phyloP scores from a whole-genome alignment of 208 protist genomes.

The Crithidia acanthocephali region DNA sequence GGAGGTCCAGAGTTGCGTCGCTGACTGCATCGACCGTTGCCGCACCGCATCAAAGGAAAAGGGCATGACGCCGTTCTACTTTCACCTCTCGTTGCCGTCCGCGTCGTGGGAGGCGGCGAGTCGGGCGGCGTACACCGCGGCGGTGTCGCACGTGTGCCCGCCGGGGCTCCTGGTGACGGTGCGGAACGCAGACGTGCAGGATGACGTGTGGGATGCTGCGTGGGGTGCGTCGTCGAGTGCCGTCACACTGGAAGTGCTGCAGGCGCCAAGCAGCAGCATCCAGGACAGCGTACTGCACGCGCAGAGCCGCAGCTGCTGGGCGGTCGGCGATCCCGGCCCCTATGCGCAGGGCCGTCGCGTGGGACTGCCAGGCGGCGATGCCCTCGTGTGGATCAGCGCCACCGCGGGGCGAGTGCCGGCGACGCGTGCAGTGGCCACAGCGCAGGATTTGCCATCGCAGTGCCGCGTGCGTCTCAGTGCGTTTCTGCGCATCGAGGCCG shows the following conservation, averaged over 20 bases:
- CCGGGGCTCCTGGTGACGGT: conserved; percentile 30
- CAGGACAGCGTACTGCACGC: conserved; percentile 70
- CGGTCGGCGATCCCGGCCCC: conserved; percentile 81
- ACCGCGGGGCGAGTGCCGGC: conserved; percentile 47
- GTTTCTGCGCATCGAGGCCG: background rate
- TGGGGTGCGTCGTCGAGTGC: background rate
- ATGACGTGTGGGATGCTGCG: background rate
- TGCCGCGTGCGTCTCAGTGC: background rate
- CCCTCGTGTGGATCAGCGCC: conserved; percentile 36
- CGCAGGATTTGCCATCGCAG: conserved; percentile 28
- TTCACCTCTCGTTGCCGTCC: conserved; percentile 15
- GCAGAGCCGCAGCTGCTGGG: conserved; percentile 93
- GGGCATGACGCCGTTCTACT: conserved; percentile 22
- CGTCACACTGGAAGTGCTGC: conserved; percentile 22
- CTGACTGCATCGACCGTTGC: background rate
- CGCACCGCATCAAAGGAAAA: background rate
- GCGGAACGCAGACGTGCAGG: background rate
- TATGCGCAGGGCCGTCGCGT: conserved; percentile 77
- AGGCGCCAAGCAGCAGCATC: conserved; percentile 20
- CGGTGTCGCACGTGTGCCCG: conserved; percentile 32
- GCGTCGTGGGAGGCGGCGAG: conserved; percentile 13
- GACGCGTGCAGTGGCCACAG: conserved; percentile 37
- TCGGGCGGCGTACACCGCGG: conserved; percentile 15
- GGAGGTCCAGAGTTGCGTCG: background rate
- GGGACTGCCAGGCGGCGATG: background rate